phyloP scores from a whole-genome alignment of 768 basidiomycete species.

The Suillus decipiens region DNA sequence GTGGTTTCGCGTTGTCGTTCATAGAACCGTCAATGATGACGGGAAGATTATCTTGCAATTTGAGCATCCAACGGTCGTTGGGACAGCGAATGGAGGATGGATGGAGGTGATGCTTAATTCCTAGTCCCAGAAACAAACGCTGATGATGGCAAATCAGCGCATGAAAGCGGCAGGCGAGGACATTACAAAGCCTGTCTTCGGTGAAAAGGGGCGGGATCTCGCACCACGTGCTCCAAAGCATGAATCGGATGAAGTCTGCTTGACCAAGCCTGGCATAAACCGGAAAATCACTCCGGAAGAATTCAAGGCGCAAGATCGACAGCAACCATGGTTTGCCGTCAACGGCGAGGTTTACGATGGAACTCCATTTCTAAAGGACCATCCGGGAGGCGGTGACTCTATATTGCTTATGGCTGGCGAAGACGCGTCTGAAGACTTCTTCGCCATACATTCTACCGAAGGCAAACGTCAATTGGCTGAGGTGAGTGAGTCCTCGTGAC shows the following conservation, averaged over 20 bases:
- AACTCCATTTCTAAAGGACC: conserved; percentile 50
- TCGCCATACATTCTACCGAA: conserved; percentile 60
- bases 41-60: conserved; percentile 38
- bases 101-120: conserved; percentile 44
- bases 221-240: not conserved
- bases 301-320: conserved; percentile 38
- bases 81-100: conserved; percentile 53
- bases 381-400: conserved; percentile 59
- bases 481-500: conserved; percentile 29
- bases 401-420: conserved; percentile 57
- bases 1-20: conserved; percentile 60
- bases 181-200: conserved; percentile 43
- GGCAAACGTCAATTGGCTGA: conserved; percentile 47
- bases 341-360: conserved; percentile 59
- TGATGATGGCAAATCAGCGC: conserved; percentile 28
- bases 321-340: conserved; percentile 53
- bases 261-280: conserved; percentile 48
- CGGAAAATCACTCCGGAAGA: conserved; percentile 48
- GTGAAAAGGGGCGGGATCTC: conserved; percentile 1
- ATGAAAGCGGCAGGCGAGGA: conserved; percentile 48
- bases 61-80: conserved; percentile 61
- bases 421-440: conserved; percentile 65
- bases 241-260: conserved; percentile 29
- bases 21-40: conserved; percentile 32
- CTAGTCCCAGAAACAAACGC: not conserved